Conservation (phyloP, 2,329 filamentous ascomycete species). For the Diplocarpon mali region DNA sequence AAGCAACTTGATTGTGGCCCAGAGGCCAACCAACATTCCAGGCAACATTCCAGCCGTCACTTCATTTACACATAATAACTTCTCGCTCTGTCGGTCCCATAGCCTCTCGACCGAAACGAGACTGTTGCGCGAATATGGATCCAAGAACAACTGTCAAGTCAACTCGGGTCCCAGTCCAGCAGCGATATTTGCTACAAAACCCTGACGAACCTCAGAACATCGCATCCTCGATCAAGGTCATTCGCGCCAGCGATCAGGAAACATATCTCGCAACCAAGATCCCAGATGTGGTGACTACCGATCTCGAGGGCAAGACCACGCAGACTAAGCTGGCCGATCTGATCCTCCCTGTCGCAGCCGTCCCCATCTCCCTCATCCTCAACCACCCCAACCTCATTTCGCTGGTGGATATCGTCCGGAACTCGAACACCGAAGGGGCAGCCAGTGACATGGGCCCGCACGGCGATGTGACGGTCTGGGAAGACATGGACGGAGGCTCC, state of each 20-base stretch:
- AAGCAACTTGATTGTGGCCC: too few species aligned
- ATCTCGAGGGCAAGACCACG: slow-evolving; percentile 4
- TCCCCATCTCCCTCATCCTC: slow-evolving; percentile 20
- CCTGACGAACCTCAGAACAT: slow-evolving; percentile 8
- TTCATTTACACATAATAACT: too few species aligned
- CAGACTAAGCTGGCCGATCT: slow-evolving; percentile 14
- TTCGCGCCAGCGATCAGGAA: slow-evolving; percentile 18
- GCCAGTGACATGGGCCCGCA: slow-evolving; percentile 4
- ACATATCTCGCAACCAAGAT: slow-evolving; percentile 18
- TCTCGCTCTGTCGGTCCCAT: too few species aligned
- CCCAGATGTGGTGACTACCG: slow-evolving; percentile 7
- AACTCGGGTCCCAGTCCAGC: slow-evolving; percentile 1
- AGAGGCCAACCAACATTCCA: too few species aligned
- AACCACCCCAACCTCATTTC: slow-evolving; percentile 25
- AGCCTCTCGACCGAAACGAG: too few species aligned
- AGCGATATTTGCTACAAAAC: slow-evolving; percentile 14
- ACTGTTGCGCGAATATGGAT: neutral
- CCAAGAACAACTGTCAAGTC: neutral
- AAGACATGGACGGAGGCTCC: slow-evolving; percentile 41
- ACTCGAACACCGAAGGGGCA: slow-evolving; percentile 6
- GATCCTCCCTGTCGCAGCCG: slow-evolving; percentile 17
- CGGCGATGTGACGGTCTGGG: slow-evolving; percentile 35
- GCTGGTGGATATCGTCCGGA: slow-evolving; percentile 22
- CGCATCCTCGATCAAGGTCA: slow-evolving; percentile 16
- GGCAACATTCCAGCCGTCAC: too few species aligned